Evolutionary conservation across 345 rosid genomes (phyloP), one percentile per base, ranked within the genome.

Genomic region (Combretum micranthum): DNA sequence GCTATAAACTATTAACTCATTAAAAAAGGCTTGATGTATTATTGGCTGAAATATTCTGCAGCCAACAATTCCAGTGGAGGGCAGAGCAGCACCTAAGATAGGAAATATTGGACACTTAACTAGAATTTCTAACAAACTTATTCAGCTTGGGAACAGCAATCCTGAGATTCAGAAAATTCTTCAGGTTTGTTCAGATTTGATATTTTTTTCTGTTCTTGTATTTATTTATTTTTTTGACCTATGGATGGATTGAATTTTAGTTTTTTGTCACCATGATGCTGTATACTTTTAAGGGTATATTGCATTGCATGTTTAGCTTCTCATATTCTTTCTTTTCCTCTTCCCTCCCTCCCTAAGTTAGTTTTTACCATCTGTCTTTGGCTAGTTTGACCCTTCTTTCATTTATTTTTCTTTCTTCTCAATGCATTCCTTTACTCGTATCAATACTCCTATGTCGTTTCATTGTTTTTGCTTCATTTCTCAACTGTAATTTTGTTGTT

Each of bases 61-160:
- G 88, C 91, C 95, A 20, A 84, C 95, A 48, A 54, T 80, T 61
- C 75, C 92, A 68, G 79, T 85, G 23, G 96, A 82, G 66, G 88
- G 79, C 66, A 71, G 77, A 76, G 64, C 57, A 19, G 80, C 88
- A 4, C 96, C 86, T 47, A 82, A 77, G 77, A 72, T 86, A 57
- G 98, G 94, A 55, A 91, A 74, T 72, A 79, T 87, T 71, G 98
- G 98, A 59, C 95, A 91, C 76, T 64, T 91, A 69, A 87, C 95
- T 45, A 89, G 85, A 32, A 74, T 91, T 62, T 82, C 94, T 5
- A 91, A 87, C 76, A 91, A 91, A 69, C 86, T 91, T 69, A 62
- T 78, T 63, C 86, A 91, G 75, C 69, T 91, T 67, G 85, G 79
- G 23, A 85, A 78, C 67, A 80, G 47, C 80, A 83, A 66, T 63